Conservation (phyloP, 2,329 filamentous ascomycete species). For the Ilyonectria mors-panacis region DNA sequence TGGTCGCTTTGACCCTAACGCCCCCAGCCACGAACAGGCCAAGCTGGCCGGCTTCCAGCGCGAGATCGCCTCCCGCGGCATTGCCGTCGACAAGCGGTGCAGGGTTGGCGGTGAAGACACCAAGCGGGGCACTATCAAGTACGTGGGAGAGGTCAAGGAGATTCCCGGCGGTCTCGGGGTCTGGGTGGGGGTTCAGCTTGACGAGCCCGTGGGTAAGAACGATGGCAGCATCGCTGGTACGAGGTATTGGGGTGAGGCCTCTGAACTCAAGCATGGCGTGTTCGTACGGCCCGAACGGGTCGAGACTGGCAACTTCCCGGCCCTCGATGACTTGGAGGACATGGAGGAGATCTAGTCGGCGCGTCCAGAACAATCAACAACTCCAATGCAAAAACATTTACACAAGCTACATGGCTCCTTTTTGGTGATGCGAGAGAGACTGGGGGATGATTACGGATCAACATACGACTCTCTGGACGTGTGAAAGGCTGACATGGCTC, state of each 20-base stretch:
- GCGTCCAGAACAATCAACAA: background rate
- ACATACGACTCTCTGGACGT: background rate
- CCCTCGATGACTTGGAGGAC: constrained; percentile 81
- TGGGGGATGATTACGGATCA: background rate
- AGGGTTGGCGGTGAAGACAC: constrained; percentile 77
- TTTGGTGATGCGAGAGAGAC: background rate
- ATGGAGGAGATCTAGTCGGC: constrained; percentile 77
- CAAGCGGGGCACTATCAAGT: constrained; percentile 78
- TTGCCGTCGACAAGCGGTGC: constrained; percentile 74
- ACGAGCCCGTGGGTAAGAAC: constrained; percentile 87
- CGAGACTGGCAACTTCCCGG: constrained; percentile 81
- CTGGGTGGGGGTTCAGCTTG: constrained; percentile 83
- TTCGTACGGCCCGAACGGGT: constrained; percentile 85
- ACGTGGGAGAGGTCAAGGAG: constrained; percentile 81
- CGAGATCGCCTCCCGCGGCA: constrained; percentile 80
- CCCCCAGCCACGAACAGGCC: constrained; percentile 80
- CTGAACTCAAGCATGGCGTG: constrained; percentile 78
- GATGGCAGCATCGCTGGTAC: constrained; percentile 79
- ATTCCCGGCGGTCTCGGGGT: constrained; percentile 75
- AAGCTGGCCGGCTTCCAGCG: constrained; percentile 77
- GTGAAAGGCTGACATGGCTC: too few species aligned
- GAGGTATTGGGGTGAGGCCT: constrained; percentile 79
- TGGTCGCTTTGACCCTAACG: constrained; percentile 94
- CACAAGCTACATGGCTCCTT: background rate
- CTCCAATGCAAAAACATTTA: background rate